Evolutionary conservation across 768 basidiomycete species (phyloP).

Genomic region (Boletus edulis): DNA sequence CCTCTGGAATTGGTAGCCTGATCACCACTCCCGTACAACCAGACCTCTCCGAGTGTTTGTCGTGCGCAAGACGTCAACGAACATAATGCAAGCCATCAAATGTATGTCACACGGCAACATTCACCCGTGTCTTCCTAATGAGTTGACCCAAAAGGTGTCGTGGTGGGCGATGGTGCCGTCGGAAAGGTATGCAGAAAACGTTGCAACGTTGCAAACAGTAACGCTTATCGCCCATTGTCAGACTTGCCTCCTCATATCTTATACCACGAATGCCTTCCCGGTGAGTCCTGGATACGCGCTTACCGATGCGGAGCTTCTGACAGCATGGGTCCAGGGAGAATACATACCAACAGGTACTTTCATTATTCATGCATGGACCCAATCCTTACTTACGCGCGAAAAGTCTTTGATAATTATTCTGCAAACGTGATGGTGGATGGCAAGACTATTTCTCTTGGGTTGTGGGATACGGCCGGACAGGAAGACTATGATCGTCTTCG

Average conservation of each 20-base stretch:
- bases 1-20: slow-evolving; percentile 10
- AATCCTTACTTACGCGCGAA: slow-evolving; percentile 10
- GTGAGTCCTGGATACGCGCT: slow-evolving; percentile 45
- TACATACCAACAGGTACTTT: slow-evolving; percentile 89
- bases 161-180: slow-evolving; percentile 98
- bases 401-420: slow-evolving; percentile 98
- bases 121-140: slow-evolving; percentile 30
- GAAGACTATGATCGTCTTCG: slow-evolving; percentile 99
- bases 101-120: slow-evolving; percentile 47
- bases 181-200: slow-evolving; percentile 70
- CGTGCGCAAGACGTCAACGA: slow-evolving; percentile 15
- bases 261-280: slow-evolving; percentile 97
- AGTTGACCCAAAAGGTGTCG: slow-evolving; percentile 67
- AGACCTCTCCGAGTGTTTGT: slow-evolving; percentile 6
- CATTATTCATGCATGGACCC: background rate
- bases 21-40: slow-evolving; percentile 17
- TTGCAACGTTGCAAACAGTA: background rate
- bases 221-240: slow-evolving; percentile 33
- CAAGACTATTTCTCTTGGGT: slow-evolving; percentile 94
- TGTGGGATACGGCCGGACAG: slow-evolving; percentile 99
- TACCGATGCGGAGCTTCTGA: slow-evolving; percentile 18
- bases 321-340: slow-evolving; percentile 63
- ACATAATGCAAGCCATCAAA: slow-evolving; percentile 85
- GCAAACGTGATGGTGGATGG: slow-evolving; percentile 99
- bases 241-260: slow-evolving; percentile 99